Base-by-base conservation (phyloP, 2,329 filamentous ascomycete species). In the Hypoxylon sp. region DNA sequence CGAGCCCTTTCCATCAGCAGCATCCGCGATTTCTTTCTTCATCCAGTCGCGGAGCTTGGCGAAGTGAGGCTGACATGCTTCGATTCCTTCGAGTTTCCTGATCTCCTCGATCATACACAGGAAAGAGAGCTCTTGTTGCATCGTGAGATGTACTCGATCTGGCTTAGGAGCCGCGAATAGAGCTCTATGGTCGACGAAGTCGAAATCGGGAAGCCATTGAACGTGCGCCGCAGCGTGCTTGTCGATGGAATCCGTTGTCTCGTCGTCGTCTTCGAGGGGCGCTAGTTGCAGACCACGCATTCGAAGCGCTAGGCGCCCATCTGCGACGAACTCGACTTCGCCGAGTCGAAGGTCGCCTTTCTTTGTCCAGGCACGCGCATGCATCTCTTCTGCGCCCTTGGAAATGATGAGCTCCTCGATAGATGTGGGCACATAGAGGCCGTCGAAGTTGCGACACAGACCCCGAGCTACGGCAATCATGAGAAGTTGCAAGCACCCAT, bases 401-500 rank as follows among this genome's bases (percentile, higher is more conserved):
- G 67, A 65, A 29, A 72, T 62, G 11, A 70, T 42, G 22, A 72
- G 63, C 46, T 76, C 73, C 24, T 75, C 76, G 63, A 74, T 78
- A 44, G 68, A 66, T 0, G 77, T 77, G 9, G 77, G 77, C 0
- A 78, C 72, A 1, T 64, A 64, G 10, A 73, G 60, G 14, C 70
- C 70, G n/a, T 67, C 54, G 47, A 73, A 70, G 29, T 73, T 72
- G 26, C 71, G 67, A 2, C 65, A 70, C 5, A 75, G 63, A 4
- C 74, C 76, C 19, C 68, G 67, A 0, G 65, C 63, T 10, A 67
- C 59, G 8, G 77, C 74, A 3, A 76, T 63, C 51, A 76, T 73
- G 19, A 75, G 65, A 1, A 78, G 68, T 50, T 81, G 80, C 19
- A 81, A 54, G 51, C 72, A 75, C 10, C 73, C 67, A 59, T 83